phyloP scores from a whole-genome alignment of 495 filamentous ascomycete genomes.

The Lophiostoma macrostomum region DNA sequence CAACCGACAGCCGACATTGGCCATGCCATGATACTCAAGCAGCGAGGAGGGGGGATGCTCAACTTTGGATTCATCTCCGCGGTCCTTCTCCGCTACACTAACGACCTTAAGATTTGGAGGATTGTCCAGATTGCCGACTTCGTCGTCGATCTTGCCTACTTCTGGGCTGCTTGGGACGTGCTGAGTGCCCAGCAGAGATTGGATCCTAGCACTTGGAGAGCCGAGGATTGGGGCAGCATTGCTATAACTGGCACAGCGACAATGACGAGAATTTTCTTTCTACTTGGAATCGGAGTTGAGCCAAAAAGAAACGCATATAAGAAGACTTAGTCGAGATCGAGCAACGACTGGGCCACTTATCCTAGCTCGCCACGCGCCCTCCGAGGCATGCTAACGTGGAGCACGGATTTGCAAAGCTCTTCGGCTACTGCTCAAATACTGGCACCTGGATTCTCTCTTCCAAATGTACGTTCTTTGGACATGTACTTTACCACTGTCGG shows the following conservation, averaged over 20 bases:
- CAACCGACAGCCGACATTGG: conserved; percentile 1
- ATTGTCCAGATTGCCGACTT: conserved; percentile 7
- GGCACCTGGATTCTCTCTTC: too few relatives aligned
- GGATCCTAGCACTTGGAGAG: not conserved
- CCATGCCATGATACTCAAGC: conserved; percentile 14
- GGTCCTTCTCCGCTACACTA: conserved; percentile 12
- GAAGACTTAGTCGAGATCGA: too few relatives aligned
- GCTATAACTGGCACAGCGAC: conserved; percentile 11
- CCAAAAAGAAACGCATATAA: not conserved
- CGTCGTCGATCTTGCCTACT: conserved; percentile 12
- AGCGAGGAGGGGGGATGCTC: conserved; percentile 12
- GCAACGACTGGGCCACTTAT: too few relatives aligned
- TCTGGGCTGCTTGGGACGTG: conserved; percentile 4
- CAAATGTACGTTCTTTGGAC: too few relatives aligned
- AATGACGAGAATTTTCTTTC: not conserved
- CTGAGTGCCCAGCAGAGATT: conserved; percentile 1
- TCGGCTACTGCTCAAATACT: too few relatives aligned
- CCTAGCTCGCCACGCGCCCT: too few relatives aligned
- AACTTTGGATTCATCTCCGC: conserved; percentile 14
- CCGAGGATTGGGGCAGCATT: conserved; percentile 13
- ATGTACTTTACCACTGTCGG: too few relatives aligned
- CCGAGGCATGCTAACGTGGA: too few relatives aligned
- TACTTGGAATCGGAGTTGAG: conserved; percentile 1
- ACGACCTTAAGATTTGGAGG: conserved; percentile 2
- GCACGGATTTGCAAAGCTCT: too few relatives aligned